Conservation (phyloP, 495 filamentous ascomycete genomes). For the Entonaema liquescens region DNA sequence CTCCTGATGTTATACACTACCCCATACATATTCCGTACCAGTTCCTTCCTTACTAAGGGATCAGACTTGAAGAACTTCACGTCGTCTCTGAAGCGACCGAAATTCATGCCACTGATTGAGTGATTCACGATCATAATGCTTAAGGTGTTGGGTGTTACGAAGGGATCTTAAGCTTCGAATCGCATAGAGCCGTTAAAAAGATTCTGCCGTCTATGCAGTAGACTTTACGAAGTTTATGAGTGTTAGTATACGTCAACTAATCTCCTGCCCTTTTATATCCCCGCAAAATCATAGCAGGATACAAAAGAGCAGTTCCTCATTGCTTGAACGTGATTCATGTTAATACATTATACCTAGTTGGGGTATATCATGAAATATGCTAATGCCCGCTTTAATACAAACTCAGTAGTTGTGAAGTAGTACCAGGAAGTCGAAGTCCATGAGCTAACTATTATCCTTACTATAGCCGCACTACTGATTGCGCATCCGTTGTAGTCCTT, state of each 20-base stretch:
- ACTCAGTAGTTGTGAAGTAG: not conserved
- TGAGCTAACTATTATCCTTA: not conserved
- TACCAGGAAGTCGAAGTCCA: not conserved
- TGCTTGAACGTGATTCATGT: too few relatives aligned
- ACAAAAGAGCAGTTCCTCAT: too few relatives aligned
- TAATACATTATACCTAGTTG: too few relatives aligned
- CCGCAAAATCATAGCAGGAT: too few relatives aligned
- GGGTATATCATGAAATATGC: too few relatives aligned
- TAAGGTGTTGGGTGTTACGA: too few relatives aligned
- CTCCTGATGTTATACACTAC: not conserved
- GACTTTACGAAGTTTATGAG: too few relatives aligned
- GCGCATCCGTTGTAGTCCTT: constrained; percentile 28
- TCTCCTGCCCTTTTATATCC: too few relatives aligned
- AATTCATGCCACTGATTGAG: not conserved
- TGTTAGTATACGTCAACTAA: too few relatives aligned
- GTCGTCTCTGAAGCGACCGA: not conserved
- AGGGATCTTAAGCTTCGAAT: not conserved
- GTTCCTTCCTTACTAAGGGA: not conserved
- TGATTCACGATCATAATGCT: not conserved
- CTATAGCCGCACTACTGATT: constrained; percentile 33
- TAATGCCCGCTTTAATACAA: too few relatives aligned
- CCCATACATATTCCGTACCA: not conserved
- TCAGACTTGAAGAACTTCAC: not conserved
- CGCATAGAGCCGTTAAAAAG: too few relatives aligned
- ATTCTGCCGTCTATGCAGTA: too few relatives aligned